Base-by-base conservation (phyloP, 1,284 basidiomycete species). In the Rhodotorula sp. region DNA sequence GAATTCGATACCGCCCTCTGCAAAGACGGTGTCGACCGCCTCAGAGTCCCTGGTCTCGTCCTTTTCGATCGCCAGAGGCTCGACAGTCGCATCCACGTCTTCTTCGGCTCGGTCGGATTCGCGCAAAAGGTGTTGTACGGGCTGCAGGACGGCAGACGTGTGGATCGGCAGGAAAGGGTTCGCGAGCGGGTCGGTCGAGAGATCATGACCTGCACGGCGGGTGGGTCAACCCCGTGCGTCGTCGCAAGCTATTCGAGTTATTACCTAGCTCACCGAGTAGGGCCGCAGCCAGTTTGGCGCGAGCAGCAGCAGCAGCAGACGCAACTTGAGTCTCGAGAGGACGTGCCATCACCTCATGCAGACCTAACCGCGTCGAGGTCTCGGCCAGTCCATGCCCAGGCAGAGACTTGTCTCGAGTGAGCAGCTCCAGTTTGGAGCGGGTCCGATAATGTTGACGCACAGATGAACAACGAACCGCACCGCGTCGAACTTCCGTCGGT, bases 61-160 rank as follows among this genome's bases (percentile, higher is more conserved):
- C 30, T 4, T 20, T 6, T n/a, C 56, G 33, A 37, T 20, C 12
- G 22, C 49, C 8, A 30, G 55, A 12, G 4, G n/a, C 20, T 4
- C 46, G 51, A 1, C 18, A 49, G n/a, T 7, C 8, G 4, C 20
- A 51, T 22, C 24, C 49, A 24, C 22, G 22, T 14, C n/a, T n/a
- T 51, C 49, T 10, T 22, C 24, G 22, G 4, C 49, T 18, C n/a
- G 20, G 20, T 42, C 48, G 48, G 37, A 8, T 12, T 14, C 37
- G 37, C 37, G 37, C 37, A 75, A 60, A 33, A 75, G 66, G 56
- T 75, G 70, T 0, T 51, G 60, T 53, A 60, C 68, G 0, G 73
- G 73, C 14, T 58, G 44, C n/a, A 75, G 57, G 15, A 75, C 44
- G 1, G 73, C 73, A 10, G 62, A 64, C 2, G 62, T 29, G 5